Conservation (phyloP, 2,329 filamentous ascomycete genomes). For the Colletotrichum liaoningense region DNA sequence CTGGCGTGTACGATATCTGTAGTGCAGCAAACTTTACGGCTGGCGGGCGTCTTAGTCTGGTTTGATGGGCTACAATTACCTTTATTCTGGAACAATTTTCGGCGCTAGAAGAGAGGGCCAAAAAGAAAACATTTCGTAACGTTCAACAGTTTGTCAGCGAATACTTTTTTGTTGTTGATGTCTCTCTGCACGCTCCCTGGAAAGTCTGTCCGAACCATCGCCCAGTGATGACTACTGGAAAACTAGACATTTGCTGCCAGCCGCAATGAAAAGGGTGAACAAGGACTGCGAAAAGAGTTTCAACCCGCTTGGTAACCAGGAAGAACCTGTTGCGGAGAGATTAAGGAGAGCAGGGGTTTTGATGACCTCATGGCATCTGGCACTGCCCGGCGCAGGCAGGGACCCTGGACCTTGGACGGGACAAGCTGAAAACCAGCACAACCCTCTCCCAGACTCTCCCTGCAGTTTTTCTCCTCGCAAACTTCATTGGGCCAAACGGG, state of each 20-base stretch:
- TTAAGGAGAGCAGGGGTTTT: constrained; percentile 29
- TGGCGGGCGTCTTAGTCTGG: constrained; percentile 5
- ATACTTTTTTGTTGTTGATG: background rate
- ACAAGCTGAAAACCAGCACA: background rate
- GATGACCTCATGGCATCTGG: constrained; percentile 31
- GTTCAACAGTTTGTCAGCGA: background rate
- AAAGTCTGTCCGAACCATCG: background rate
- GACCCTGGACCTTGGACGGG: constrained; percentile 12
- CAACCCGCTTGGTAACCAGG: constrained; percentile 10
- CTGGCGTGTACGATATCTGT: background rate
- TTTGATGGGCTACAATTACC: background rate
- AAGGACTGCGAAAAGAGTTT: constrained; percentile 2
- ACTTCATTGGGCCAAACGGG: constrained; percentile 9
- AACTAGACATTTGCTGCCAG: background rate
- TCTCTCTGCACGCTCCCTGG: background rate
- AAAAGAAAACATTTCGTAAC: background rate
- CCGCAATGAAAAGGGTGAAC: background rate
- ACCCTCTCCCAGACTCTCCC: background rate
- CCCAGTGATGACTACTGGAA: background rate
- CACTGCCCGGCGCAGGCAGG: constrained; percentile 19
- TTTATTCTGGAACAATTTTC: constrained; percentile 22
- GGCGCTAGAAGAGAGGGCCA: background rate
- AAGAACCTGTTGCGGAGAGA: constrained; percentile 31
- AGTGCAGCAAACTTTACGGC: background rate
- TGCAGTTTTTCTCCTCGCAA: background rate